Base-by-base conservation (phyloP, 2,329 filamentous ascomycete genomes). In the Lecanicillium sp. region DNA sequence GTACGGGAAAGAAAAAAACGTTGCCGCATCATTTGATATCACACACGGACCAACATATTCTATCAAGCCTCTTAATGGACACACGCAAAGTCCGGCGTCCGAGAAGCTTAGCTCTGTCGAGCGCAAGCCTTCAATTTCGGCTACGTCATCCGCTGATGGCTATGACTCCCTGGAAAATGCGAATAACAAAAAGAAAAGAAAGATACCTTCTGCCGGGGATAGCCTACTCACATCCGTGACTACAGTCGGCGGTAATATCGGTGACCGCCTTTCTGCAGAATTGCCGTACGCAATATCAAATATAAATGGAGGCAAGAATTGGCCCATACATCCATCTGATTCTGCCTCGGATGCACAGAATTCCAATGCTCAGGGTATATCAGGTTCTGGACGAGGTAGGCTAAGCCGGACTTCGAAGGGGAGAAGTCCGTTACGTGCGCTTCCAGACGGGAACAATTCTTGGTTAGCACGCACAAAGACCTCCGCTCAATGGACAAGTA, bases 141-240 rank as follows among this genome's bases (percentile, higher is more conserved):
- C 81, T 17, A 72, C 76, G 5, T 83, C 81, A 4, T 83, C 82
- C 3, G 67, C 77, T 9, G 90, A 96, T 57, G 88, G 89, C 12
- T 96, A 96, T 58, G 92, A 98, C 59, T 92, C 87, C 6, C 94
- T 95, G 52, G 92, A 98, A 61, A 96, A 96, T 53, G 94, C 87
- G 27, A 96, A 95, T 60, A 98, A 98, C 58, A 98, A 98, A 64
- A 98, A 96, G 69, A 96, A 98, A 63, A 78, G 92, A 49, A 98
- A 98, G 64, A 96, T 98, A 28, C 92, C 92, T 0, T 88, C 88
- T 0, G 87, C 86, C 9, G 84, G 85, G 14, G 84, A 85, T 51
- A 70, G 79, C 12, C 75, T 60, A 4, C 49, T 71, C 15, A 45
- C 36, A 49, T 55, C 19, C 42, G 57, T 15, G 43, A 50, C 33